These are phyloP conservation scores for Orobanche coerulescens DNA, from an alignment of 257 asterid genomes.

Conservation along the genomic window DNA sequence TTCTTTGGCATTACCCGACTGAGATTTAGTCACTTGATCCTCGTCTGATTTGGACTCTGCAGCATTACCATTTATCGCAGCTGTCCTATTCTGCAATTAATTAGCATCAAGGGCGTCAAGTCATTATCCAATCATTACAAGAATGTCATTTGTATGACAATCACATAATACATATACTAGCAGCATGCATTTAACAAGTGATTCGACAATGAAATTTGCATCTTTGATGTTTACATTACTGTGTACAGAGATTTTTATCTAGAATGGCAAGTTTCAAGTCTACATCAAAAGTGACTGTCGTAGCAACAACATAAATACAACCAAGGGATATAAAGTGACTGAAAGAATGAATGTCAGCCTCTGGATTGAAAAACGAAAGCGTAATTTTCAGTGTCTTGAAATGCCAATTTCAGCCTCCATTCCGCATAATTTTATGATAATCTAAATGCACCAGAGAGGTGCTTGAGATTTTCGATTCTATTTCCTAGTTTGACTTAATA, in stretches of 20 bases:
- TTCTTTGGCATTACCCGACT: conserved; percentile 49
- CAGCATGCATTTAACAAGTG: background rate
- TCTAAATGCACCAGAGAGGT: too few relatives aligned
- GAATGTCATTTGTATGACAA: background rate
- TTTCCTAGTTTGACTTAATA: background rate
- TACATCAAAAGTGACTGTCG: background rate
- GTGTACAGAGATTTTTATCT: background rate
- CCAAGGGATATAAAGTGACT: background rate
- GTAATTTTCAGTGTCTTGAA: background rate
- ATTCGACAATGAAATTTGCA: too few relatives aligned
- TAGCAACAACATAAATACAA: background rate
- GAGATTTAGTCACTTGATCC: conserved; percentile 34
- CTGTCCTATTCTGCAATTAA: conserved; percentile 42
- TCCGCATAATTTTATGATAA: background rate
- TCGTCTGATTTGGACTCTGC: conserved; percentile 38
- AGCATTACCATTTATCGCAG: conserved; percentile 27
- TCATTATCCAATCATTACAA: conserved; percentile 9
- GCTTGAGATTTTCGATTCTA: background rate
- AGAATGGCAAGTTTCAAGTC: background rate
- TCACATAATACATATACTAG: background rate
- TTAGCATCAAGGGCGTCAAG: conserved; percentile 14
- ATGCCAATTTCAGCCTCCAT: background rate
- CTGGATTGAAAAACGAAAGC: too few relatives aligned
- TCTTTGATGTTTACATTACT: background rate
- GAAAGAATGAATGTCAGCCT: background rate